Evolutionary conservation across 192 early-diverging fungal genomes (phyloP).

Genomic region (Coemansia sp.): DNA sequence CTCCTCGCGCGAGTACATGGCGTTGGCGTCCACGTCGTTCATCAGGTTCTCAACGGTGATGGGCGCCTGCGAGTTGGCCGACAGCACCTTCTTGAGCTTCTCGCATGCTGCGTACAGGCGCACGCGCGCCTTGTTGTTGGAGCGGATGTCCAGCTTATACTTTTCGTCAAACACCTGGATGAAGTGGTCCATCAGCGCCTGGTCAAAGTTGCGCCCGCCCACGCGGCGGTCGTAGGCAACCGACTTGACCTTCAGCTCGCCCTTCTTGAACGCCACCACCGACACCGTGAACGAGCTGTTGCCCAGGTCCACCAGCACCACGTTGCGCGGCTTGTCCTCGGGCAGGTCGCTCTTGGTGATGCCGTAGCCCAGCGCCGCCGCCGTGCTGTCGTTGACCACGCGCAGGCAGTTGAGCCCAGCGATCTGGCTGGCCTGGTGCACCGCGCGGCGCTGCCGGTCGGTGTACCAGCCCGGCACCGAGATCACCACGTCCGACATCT

Average conservation of each 20-base stretch:
- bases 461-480: conserved; percentile 94
- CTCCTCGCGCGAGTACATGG: conserved; percentile 77
- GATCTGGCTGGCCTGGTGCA: conserved; percentile 83
- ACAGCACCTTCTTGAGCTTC: conserved; percentile 95
- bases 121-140: conserved; percentile 85
- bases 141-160: conserved; percentile 90
- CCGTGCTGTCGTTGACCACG: conserved; percentile 90
- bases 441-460: conserved; percentile 83
- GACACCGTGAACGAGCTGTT: conserved; percentile 80
- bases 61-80: conserved; percentile 84
- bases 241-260: conserved; percentile 87
- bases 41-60: conserved; percentile 94
- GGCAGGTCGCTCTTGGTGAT: conserved; percentile 97
- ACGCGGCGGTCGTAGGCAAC: conserved; percentile 91
- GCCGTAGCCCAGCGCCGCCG: conserved; percentile 93
- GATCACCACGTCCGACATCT: conserved; percentile 89
- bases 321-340: conserved; percentile 85
- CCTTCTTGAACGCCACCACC: conserved; percentile 91
- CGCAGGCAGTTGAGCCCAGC: conserved; percentile 86
- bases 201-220: conserved; percentile 95
- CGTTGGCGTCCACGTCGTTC: conserved; percentile 91
- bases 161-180: conserved; percentile 86
- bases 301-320: conserved; percentile 92
- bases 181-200: conserved; percentile 81
- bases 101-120: conserved; percentile 86